Conservation (phyloP, 768 basidiomycete species). For the Mycena crocata region DNA sequence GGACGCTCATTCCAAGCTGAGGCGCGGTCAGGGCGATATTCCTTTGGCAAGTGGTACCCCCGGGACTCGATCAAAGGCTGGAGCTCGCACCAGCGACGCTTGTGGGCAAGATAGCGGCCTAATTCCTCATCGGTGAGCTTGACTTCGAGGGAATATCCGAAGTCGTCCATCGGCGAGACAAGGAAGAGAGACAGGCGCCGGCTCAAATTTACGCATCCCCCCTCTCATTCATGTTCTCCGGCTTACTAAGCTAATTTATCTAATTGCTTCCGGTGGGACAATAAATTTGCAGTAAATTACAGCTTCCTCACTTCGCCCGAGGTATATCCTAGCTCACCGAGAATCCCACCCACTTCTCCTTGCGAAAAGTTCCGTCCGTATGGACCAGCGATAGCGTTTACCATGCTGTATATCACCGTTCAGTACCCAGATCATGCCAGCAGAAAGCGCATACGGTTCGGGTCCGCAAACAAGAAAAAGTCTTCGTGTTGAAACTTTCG, state of each 20-base stretch:
- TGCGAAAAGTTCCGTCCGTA: conserved; percentile 83
- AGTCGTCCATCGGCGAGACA: conserved; percentile 23
- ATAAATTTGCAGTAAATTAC: conserved; percentile 39
- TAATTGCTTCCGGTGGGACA: neutral
- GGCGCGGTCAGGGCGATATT: conserved; percentile 27
- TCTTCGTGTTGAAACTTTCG: conserved; percentile 44
- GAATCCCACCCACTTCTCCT: conserved; percentile 73
- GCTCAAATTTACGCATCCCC: neutral
- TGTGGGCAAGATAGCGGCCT: conserved; percentile 27
- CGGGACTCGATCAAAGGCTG: conserved; percentile 33
- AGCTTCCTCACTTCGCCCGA: conserved; percentile 79
- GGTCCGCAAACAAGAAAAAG: conserved; percentile 86
- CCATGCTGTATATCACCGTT: conserved; percentile 65
- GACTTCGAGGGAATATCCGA: conserved; percentile 30
- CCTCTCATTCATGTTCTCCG: neutral
- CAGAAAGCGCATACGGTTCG: conserved; percentile 67
- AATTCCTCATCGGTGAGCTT: conserved; percentile 33
- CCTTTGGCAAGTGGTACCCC: conserved; percentile 28
- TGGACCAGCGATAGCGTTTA: conserved; percentile 78
- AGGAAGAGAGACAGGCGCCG: neutral
- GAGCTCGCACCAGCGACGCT: conserved; percentile 33
- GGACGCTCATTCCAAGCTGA: conserved; percentile 29
- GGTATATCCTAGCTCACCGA: conserved; percentile 72
- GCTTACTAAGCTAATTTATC: too few relatives aligned
- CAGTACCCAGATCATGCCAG: neutral